phyloP scores from a whole-genome alignment of 768 basidiomycete genomes.

The Xerocomellus dryophilus region DNA sequence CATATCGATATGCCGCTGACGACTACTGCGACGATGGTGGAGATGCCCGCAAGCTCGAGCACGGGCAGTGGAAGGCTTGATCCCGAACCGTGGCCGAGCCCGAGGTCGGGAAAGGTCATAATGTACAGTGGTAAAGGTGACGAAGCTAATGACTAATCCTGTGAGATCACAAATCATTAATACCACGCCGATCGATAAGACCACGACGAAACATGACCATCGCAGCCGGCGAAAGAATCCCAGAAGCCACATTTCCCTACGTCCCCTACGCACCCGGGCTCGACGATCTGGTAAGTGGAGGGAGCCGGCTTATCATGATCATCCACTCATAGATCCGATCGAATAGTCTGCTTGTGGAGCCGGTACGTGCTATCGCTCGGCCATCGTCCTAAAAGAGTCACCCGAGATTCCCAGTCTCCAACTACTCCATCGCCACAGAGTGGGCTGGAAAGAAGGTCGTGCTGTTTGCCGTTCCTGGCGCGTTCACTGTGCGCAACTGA shows the following conservation, averaged over 20 bases:
- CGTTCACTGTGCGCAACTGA: constrained; percentile 60
- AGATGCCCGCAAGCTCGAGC: constrained; percentile 59
- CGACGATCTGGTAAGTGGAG: constrained; percentile 50
- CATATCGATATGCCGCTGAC: constrained; percentile 74
- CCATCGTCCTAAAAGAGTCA: background rate
- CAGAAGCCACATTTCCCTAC: constrained; percentile 45
- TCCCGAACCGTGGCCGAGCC: constrained; percentile 48
- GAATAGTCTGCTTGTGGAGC: constrained; percentile 58
- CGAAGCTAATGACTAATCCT: background rate
- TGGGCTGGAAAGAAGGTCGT: constrained; percentile 86
- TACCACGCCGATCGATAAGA: background rate
- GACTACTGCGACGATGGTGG: constrained; percentile 64
- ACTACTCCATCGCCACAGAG: constrained; percentile 49
- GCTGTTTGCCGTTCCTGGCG: constrained; percentile 73
- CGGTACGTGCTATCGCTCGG: constrained; percentile 43
- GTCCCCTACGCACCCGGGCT: constrained; percentile 62
- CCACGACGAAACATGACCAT: constrained; percentile 27
- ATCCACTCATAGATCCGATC: background rate
- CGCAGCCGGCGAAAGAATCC: constrained; percentile 52
- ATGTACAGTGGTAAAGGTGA: background rate
- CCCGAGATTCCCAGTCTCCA: constrained; percentile 39
- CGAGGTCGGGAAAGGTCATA: constrained; percentile 10
- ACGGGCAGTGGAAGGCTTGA: constrained; percentile 57
- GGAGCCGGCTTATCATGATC: constrained; percentile 4
- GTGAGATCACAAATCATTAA: no score